Percentiles rank a stretch among this genome's conserved stretches.
Evolutionary conservation across 257 asterid genomes (phyloP).

Genomic region (Solanum clarkiae): DNA sequence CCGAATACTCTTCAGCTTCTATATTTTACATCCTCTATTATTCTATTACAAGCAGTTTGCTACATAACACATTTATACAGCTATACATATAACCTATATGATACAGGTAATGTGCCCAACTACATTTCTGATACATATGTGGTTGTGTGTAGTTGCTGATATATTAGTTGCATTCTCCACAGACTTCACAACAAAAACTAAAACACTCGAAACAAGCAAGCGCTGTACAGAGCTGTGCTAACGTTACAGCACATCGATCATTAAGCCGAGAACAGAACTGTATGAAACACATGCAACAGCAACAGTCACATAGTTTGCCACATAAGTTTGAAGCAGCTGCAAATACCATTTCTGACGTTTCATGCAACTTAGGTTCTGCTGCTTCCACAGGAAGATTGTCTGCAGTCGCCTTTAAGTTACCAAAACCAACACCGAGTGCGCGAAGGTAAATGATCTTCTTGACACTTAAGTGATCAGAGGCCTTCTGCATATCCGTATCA

Average conservation of each 20-base stretch:
- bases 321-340: conserved; percentile 48
- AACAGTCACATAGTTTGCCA: conserved; percentile 28
- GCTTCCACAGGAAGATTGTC: conserved; percentile 46
- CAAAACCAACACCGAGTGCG: conserved; percentile 45
- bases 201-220: conserved; percentile 77
- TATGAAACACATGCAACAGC: conserved; percentile 77
- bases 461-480: conserved; percentile 1
- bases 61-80: not conserved
- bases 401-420: conserved; percentile 49
- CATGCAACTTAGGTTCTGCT: conserved; percentile 55
- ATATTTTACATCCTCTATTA: not conserved
- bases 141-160: not conserved
- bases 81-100: not conserved
- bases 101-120: not conserved
- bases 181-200: conserved; percentile 47
- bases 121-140: not conserved
- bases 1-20: not conserved
- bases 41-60: not conserved
- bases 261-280: conserved; percentile 38
- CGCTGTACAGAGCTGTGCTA: conserved; percentile 57
- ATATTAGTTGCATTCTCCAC: conserved; percentile 10
- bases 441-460: conserved; percentile 32
- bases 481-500: conserved; percentile 25
- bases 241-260: conserved; percentile 56
- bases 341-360: conserved; percentile 38